Evolutionary conservation across 805 yeast species (phyloP).

Genomic region (Cyberlindnera americana): DNA sequence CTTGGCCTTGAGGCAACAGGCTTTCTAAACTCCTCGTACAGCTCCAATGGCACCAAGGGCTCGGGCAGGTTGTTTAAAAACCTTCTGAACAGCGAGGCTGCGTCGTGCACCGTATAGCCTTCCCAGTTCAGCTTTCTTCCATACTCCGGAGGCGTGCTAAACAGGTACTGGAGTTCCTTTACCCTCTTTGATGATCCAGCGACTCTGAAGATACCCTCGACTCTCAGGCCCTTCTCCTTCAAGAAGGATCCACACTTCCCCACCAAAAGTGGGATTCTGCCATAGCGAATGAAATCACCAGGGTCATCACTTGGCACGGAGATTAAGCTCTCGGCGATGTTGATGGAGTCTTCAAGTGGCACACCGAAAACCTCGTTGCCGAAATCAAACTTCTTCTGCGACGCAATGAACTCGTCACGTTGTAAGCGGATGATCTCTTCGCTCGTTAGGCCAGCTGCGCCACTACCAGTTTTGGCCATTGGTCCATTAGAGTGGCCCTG

Average conservation of each 20-base stretch:
- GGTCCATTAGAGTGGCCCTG: background rate
- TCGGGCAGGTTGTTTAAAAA: conserved; percentile 86
- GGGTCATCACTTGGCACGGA: conserved; percentile 54
- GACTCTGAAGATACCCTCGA: conserved; percentile 90
- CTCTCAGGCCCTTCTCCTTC: conserved; percentile 70
- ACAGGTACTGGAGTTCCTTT: conserved; percentile 76
- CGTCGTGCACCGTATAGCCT: conserved; percentile 94
- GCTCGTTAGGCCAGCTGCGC: conserved; percentile 7
- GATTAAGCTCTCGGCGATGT: conserved; percentile 74
- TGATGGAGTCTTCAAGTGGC: conserved; percentile 64
- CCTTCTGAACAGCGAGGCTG: conserved; percentile 84
- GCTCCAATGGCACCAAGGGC: conserved; percentile 77
- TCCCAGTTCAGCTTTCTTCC: conserved; percentile 88
- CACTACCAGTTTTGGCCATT: background rate
- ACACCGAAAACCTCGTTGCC: conserved; percentile 70
- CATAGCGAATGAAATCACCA: conserved; percentile 71
- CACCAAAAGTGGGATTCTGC: conserved; percentile 88
- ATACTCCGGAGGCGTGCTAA: conserved; percentile 84
- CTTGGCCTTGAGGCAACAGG: conserved; percentile 66
- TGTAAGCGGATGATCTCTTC: conserved; percentile 30
- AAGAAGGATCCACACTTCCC: conserved; percentile 90
- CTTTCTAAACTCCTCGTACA: conserved; percentile 74
- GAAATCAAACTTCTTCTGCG: conserved; percentile 33
- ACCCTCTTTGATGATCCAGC: conserved; percentile 90
- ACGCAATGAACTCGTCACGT: conserved; percentile 36